Base-by-base conservation (phyloP, 2,329 filamentous ascomycete species). In the Chalaropsis ovoidea region DNA sequence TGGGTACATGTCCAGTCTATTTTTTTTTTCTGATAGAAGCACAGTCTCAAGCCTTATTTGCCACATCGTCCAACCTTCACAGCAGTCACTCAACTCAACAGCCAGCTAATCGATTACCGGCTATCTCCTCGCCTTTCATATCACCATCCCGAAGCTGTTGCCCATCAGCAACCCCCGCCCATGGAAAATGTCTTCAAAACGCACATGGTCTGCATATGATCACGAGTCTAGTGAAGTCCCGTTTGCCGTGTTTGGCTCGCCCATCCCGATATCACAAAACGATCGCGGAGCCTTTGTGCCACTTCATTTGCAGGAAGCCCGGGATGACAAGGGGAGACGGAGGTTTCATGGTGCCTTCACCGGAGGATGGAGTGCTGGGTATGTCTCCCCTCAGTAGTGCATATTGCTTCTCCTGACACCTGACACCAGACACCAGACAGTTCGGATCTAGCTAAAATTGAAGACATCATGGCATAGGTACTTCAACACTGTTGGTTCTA, bases 231-330 rank as follows among this genome's bases (percentile, higher is more conserved):
- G 66, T 67, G 82, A 87, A 72, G 86, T 89, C 15, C 87, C 89
- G 0, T 95, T 85, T 75, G 88, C 87, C 65, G 73, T 87, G 66
- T 95, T 88, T 74, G 94, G 94, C 73, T 96, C 90, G 2, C 86
- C 92, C 8, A 81, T 99, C 17, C 91, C 91, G 0, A 84, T 89
- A 68, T 90, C 95, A 72, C 81, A 87, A 61, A 83, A 90, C 22
- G 92, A 97, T 74, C 90, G 96, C 77, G 93, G 92, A 68, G 90
- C 89, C 49, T 97, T 92, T 73, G 84, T 96, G 17, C 94, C 94
- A 0, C 77, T 96, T n/a, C 97, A 94, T 91, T 96, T 97, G 78
- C 94, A 99, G 79, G 93, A 96, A 73, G 92, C 95, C 74, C 89
- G 88, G 67, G 94, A 99, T 76, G 94, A 96, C 73, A 86, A 86